Evolutionary conservation across 192 early-diverging fungal genomes (phyloP).

Genomic region (Jimgerdemannia flammicorona): DNA sequence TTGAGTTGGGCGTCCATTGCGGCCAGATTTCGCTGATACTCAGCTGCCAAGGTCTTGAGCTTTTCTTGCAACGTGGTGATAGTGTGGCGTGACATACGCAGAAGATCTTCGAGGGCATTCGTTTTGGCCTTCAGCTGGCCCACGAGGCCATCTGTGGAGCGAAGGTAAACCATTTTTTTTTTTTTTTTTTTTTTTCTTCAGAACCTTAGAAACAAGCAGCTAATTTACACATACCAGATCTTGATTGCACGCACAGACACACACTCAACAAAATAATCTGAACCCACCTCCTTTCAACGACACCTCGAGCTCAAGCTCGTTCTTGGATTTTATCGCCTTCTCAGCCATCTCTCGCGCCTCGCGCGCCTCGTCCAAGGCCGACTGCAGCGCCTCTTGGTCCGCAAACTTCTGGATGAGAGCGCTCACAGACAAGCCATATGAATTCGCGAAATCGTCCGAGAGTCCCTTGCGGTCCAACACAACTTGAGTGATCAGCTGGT

Average conservation of each 20-base stretch:
- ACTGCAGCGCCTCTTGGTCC: constrained; percentile 71
- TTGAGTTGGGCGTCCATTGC: constrained; percentile 68
- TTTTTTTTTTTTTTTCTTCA: background rate
- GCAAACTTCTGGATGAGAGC: constrained; percentile 70
- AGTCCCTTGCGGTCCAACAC: constrained; percentile 69
- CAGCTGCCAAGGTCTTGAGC: constrained; percentile 61
- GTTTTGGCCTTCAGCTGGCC: constrained; percentile 55
- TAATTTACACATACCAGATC: too few species aligned
- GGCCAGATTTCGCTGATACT: constrained; percentile 64
- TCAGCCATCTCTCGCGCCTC: constrained; percentile 61
- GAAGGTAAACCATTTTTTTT: background rate
- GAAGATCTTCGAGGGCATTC: constrained; percentile 43
- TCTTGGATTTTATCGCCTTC: constrained; percentile 60
- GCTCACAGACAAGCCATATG: constrained; percentile 62
- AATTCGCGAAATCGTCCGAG: constrained; percentile 54
- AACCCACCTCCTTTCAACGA: constrained; percentile 56
- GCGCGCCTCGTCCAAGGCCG: constrained; percentile 61
- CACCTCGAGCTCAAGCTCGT: constrained; percentile 69
- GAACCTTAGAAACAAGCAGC: too few species aligned
- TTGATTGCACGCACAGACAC: too few species aligned
- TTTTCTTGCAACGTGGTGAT: constrained; percentile 71
- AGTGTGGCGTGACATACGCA: constrained; percentile 76
- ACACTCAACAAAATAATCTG: too few species aligned
- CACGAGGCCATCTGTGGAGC: constrained; percentile 23
- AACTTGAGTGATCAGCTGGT: constrained; percentile 72